phyloP scores from a whole-genome alignment of 208 protist species.

The Acanthamoeba lenticulata region DNA sequence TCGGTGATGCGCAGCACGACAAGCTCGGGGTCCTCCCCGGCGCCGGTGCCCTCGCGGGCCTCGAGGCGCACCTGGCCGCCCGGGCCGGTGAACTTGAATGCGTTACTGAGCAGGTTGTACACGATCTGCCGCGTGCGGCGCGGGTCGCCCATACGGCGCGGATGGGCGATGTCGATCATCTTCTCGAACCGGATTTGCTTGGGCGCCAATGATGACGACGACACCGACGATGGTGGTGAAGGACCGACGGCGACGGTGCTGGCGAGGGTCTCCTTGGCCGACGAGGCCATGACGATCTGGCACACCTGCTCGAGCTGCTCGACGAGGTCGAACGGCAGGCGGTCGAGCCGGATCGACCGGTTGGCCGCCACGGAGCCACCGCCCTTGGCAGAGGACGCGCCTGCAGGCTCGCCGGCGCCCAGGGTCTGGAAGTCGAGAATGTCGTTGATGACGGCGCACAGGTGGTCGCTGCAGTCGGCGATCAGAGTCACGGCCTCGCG shows the following conservation, averaged over 20 bases:
- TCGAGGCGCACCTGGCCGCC: constrained; percentile 2
- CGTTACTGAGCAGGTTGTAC: constrained; percentile 62
- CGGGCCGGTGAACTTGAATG: constrained; percentile 58
- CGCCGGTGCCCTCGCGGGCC: neutral
- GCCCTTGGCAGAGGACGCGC: too few relatives aligned
- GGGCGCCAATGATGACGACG: too few relatives aligned
- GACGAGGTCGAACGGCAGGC: neutral
- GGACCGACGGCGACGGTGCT: too few relatives aligned
- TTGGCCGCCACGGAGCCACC: too few relatives aligned
- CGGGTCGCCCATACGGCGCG: constrained; percentile 65
- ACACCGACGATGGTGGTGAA: too few relatives aligned
- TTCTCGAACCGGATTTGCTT: constrained; percentile 7
- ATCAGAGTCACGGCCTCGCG: constrained; percentile 9
- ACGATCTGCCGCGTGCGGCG: constrained; percentile 29
- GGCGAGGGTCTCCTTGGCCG: neutral
- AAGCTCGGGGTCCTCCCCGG: neutral
- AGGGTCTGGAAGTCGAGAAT: constrained; percentile 58
- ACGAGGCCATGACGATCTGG: neutral
- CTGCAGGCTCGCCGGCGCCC: neutral
- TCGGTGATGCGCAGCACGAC: neutral
- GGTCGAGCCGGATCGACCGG: constrained; percentile 33
- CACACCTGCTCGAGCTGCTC: constrained; percentile 30
- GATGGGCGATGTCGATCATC: neutral
- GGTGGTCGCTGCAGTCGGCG: constrained; percentile 59
- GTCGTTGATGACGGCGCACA: constrained; percentile 56